These are phyloP conservation scores for Entomortierella beljakovae DNA, from an alignment of 192 early-diverging fungal genomes.

Conservation along the genomic window DNA sequence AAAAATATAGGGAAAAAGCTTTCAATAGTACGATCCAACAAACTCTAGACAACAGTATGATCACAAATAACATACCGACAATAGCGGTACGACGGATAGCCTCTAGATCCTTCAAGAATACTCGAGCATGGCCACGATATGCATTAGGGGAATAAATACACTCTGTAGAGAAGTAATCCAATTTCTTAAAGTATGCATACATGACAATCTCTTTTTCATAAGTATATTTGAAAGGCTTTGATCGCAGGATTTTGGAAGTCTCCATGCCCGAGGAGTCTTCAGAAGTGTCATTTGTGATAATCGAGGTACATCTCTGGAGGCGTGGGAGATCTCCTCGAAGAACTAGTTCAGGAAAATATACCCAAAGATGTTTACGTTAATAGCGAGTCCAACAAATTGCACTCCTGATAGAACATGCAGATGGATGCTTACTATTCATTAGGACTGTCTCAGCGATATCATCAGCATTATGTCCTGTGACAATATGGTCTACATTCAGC, in stretches of 20 bases:
- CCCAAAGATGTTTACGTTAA: no score
- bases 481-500: slow-evolving; percentile 94
- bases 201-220: slow-evolving; percentile 99
- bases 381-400: neutral
- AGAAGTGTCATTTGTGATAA: slow-evolving; percentile 81
- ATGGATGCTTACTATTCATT: slow-evolving; percentile 85
- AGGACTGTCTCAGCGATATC: slow-evolving; percentile 98
- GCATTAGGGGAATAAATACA: slow-evolving; percentile 98
- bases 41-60: neutral
- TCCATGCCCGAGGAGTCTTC: slow-evolving; percentile 51
- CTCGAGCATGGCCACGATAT: slow-evolving; percentile 94
- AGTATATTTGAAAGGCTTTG: slow-evolving; percentile 99
- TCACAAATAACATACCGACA: slow-evolving; percentile 65
- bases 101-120: slow-evolving; percentile 96
- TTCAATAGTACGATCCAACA: neutral
- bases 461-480: slow-evolving; percentile 99
- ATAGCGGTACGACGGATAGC: slow-evolving; percentile 88
- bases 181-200: slow-evolving; percentile 95
- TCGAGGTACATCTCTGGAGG: slow-evolving; percentile 92
- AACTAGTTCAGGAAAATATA: no score
- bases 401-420: neutral
- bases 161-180: slow-evolving; percentile 99
- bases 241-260: slow-evolving; percentile 77
- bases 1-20: slow-evolving; percentile 4
- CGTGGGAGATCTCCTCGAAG: slow-evolving; percentile 95